Base-by-base conservation (phyloP, 345 rosid species). In the Aquilaria malaccensis region DNA sequence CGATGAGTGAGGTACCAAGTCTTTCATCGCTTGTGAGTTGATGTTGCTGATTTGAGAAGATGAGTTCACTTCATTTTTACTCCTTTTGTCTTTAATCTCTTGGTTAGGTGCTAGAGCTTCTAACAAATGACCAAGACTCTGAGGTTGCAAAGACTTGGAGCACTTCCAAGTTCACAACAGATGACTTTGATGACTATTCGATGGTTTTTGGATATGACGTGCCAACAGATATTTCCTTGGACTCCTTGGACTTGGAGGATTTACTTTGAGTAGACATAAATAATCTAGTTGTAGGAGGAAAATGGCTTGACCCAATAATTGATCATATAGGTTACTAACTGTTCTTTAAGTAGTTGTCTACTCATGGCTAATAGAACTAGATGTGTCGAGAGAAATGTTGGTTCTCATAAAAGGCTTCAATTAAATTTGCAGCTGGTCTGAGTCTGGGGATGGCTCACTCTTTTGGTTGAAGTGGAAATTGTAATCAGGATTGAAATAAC, bases 121-220 rank as follows among this genome's bases (percentile, higher is more conserved):
- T 92, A 15, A 82, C 75, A 13, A 67, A 60, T 65, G 94, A 83
- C 37, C 67, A 67, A 13, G 88, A 84, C 72, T 75, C 83, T 33
- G 80, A 85, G 63, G 67, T 72, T 59, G 82, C 72, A 41, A 75
- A 69, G 67, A 82, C 80, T 69, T 85, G 91, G 94, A 85, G 89
- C 55, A 76, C 81, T 73, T 95, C 89, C 13, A 81, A 75, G 73
- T 78, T 79, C 56, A 67, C 80, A 7, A 74, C 82, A 11, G 82
- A 84, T 67, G 84, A 80, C 45, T 58, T 87, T 68, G 91, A 93
- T 75, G 97, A 85, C 70, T 81, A 77, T 67, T 84, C 96, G 55
- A 76, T 82, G 88, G 73, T 76, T 72, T 93, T 83, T 13, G 96
- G 88, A 63, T 80, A 83, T 56, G 79, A 93, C 10, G 70, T 87